These are phyloP conservation scores for Musa balbisiana DNA, from an alignment of 202 grass and related monocot species.

Conservation along the genomic window DNA sequence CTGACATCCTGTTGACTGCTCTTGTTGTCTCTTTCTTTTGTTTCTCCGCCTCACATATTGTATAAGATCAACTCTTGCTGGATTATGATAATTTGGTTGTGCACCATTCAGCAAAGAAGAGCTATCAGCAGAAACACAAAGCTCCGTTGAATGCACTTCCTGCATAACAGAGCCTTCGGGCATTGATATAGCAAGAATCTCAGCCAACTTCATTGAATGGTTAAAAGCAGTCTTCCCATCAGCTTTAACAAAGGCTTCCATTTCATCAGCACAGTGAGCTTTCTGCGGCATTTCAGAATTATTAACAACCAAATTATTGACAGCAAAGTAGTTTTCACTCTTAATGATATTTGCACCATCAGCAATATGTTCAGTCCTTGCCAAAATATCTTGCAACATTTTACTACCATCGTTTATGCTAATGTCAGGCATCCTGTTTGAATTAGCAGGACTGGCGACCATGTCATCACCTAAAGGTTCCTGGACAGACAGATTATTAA, in stretches of 20 bases:
- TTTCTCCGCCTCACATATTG: conserved; percentile 58
- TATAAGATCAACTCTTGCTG: conserved; percentile 33
- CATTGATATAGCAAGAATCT: not conserved
- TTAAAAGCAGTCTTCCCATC: not conserved
- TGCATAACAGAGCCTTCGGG: not conserved
- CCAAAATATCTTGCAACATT: conserved; percentile 14
- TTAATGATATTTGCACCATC: conserved; percentile 18
- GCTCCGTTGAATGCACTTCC: not conserved
- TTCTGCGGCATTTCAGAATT: conserved; percentile 11
- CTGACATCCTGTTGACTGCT: conserved; percentile 19
- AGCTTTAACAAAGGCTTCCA: conserved; percentile 11
- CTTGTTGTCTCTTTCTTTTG: conserved; percentile 43
- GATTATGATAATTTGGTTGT: not conserved
- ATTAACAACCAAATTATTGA: not conserved
- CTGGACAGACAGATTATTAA: conserved; percentile 41
- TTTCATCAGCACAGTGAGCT: conserved; percentile 24
- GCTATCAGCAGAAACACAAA: not conserved
- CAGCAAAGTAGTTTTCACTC: conserved; percentile 10
- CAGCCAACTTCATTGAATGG: not conserved
- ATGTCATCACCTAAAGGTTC: conserved; percentile 31
- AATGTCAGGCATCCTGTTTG: conserved; percentile 16
- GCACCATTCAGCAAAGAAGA: conserved; percentile 3
- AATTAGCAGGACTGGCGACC: conserved; percentile 25
- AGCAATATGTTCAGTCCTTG: conserved; percentile 16
- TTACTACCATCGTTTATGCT: conserved; percentile 23